These are phyloP conservation scores for Fusarium robinianum DNA, from an alignment of 2,329 filamentous ascomycete genomes.

Conservation along the genomic window DNA sequence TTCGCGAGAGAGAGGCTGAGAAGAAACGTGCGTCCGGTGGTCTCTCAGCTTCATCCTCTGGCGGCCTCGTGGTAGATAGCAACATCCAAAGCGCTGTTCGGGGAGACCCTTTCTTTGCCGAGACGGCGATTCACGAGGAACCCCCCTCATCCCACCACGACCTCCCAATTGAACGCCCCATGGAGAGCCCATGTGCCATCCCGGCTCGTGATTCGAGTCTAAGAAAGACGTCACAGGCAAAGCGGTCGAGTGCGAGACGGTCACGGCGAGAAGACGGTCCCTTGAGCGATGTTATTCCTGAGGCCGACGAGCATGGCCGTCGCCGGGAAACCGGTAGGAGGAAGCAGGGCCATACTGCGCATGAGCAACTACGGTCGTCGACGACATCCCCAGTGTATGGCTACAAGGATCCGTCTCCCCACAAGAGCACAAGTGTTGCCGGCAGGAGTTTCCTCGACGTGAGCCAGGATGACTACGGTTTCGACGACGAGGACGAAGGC, in stretches of 20 bases:
- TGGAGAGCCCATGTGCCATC: conserved; percentile 57
- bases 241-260: conserved; percentile 56
- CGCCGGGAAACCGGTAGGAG: conserved; percentile 25
- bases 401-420: conserved; percentile 29
- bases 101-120: conserved; percentile 56
- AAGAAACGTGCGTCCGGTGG: conserved; percentile 55
- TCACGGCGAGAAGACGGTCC: conserved; percentile 52
- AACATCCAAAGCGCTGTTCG: conserved; percentile 45
- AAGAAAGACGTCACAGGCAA: conserved; percentile 58
- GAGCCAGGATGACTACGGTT: conserved; percentile 40
- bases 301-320: conserved; percentile 43
- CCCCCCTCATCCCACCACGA: conserved; percentile 38
- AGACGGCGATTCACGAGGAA: conserved; percentile 62
- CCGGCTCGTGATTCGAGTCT: conserved; percentile 71
- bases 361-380: conserved; percentile 20
- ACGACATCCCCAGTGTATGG: conserved; percentile 27
- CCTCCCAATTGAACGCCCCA: conserved; percentile 34
- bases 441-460: conserved; percentile 33
- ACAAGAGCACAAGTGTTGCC: conserved; percentile 25
- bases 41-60: conserved; percentile 25
- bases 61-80: conserved; percentile 46
- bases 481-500: conserved; percentile 59
- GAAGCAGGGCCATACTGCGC: conserved; percentile 20
- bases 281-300: conserved; percentile 49
- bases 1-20: conserved; percentile 66